Conservation (phyloP, 116 monocot species). For the Cymodocea nodosa region DNA sequence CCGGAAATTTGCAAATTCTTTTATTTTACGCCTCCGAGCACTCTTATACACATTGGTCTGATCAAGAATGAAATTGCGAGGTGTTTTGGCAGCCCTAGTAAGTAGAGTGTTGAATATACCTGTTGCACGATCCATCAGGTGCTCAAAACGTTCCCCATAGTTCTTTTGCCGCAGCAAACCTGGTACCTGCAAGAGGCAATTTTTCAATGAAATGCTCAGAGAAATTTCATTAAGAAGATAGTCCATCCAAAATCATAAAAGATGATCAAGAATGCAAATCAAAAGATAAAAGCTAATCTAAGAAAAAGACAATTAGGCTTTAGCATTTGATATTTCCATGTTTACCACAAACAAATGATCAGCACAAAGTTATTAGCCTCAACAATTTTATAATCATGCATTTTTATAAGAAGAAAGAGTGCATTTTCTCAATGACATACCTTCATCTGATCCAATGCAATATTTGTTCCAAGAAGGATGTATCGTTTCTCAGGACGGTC, state of each 20-base stretch:
- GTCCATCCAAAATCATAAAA: no score
- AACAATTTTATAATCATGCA: background rate
- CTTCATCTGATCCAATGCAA: constrained; percentile 70
- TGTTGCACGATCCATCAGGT: constrained; percentile 51
- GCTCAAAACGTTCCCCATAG: constrained; percentile 71
- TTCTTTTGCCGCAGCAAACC: constrained; percentile 51
- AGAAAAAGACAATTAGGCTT: no score
- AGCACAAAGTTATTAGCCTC: background rate
- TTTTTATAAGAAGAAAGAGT: background rate
- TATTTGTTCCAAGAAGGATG: constrained; percentile 62
- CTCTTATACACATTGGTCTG: constrained; percentile 75
- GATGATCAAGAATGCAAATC: no score
- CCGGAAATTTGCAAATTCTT: constrained; percentile 30
- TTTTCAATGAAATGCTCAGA: no score
- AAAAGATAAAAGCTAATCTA: no score
- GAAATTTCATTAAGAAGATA: no score
- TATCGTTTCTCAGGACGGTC: constrained; percentile 58
- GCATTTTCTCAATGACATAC: constrained; percentile 9
- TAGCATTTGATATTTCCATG: no score
- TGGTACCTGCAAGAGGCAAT: constrained; percentile 35
- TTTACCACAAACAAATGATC: background rate
- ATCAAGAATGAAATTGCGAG: constrained; percentile 63
- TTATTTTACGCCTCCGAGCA: constrained; percentile 63
- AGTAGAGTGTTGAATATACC: constrained; percentile 60
- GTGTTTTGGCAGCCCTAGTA: constrained; percentile 45